Evolutionary conservation across 108 stramenopile genomes (phyloP).

Genomic region (Seminavis robusta): DNA sequence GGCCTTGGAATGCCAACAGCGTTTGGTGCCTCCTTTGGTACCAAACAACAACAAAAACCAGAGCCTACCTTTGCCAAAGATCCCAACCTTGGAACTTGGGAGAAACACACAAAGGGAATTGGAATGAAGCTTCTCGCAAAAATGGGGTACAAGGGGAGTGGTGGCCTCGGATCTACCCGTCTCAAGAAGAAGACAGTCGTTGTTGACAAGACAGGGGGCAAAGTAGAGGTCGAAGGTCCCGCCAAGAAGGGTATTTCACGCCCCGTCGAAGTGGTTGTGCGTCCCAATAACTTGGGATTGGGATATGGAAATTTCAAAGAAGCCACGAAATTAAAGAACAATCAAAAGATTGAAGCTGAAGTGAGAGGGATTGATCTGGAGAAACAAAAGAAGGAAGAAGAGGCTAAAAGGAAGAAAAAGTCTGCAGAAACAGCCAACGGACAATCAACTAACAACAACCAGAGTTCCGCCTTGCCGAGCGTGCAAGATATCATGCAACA

Average conservation of each 20-base stretch:
- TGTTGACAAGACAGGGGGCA: background rate
- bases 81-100: constrained; percentile 77
- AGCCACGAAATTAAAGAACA: constrained; percentile 61
- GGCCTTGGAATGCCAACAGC: background rate
- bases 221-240: background rate
- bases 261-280: constrained; percentile 91
- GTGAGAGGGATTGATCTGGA: constrained; percentile 55
- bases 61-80: background rate
- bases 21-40: background rate
- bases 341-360: constrained; percentile 78
- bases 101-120: constrained; percentile 95
- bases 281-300: constrained; percentile 81
- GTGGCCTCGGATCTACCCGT: constrained; percentile 72
- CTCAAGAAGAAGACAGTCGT: constrained; percentile 12
- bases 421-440: constrained; percentile 4
- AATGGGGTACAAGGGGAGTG: constrained; percentile 87
- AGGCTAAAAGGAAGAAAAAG: constrained; percentile 10
- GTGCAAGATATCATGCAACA: constrained; percentile 51
- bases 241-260: constrained; percentile 68
- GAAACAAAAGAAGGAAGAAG: constrained; percentile 8
- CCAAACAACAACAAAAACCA: background rate
- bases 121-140: constrained; percentile 87
- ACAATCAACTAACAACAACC: constrained; percentile 9
- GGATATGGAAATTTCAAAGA: constrained; percentile 89
- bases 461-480: constrained; percentile 55